Percentiles rank a stretch among this genome's conserved stretches.
Conservation (phyloP, 352 stramenopile species). For the Ophiocytium majus region DNA sequence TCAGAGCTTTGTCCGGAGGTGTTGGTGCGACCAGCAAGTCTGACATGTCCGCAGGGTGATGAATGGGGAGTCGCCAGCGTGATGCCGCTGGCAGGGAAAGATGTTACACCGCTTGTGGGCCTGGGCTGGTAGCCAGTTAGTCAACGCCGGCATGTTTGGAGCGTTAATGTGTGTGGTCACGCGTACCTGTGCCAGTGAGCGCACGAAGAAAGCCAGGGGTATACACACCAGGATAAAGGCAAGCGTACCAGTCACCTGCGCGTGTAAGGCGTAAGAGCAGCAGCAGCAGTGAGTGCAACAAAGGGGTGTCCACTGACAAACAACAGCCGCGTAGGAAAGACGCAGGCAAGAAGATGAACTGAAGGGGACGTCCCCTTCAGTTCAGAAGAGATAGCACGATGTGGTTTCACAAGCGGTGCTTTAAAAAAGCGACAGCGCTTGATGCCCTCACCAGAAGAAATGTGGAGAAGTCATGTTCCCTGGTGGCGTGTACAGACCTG, state of each 20-base stretch:
- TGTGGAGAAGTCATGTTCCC: background rate
- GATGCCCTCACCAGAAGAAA: background rate
- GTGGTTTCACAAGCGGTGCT: background rate
- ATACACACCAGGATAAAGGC: too few species aligned
- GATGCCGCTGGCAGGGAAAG: too few species aligned
- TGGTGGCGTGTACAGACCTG: background rate
- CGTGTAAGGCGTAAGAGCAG: background rate
- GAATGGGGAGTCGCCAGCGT: too few species aligned
- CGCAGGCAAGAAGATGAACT: background rate
- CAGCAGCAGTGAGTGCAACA: background rate
- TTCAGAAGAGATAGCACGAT: background rate
- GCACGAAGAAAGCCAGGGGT: too few species aligned
- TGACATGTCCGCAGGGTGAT: too few species aligned
- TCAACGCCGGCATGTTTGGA: too few species aligned
- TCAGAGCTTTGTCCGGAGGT: background rate
- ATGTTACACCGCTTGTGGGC: too few species aligned
- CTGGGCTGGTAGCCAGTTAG: too few species aligned
- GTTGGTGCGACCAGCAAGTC: too few species aligned
- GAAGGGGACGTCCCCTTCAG: background rate
- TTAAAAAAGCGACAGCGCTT: background rate
- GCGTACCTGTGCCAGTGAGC: too few species aligned
- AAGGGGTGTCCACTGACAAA: background rate
- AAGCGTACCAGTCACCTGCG: too few species aligned
- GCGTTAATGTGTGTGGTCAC: too few species aligned
- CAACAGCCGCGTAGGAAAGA: background rate